Base-by-base conservation (phyloP, 805 yeast species). In the Sungouiella blattae region DNA sequence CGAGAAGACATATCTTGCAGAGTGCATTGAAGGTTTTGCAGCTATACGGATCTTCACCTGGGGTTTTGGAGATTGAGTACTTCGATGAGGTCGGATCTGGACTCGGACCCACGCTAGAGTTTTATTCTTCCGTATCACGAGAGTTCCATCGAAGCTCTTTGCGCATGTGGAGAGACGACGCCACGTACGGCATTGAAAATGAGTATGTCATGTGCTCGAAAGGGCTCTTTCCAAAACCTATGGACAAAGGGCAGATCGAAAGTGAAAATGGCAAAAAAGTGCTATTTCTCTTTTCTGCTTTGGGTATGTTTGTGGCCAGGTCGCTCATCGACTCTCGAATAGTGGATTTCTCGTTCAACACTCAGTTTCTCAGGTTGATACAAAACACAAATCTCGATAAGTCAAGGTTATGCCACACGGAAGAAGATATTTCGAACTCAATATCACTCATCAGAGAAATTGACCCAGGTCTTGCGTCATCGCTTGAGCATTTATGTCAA, bases 11-110 rank as follows among this genome's bases (percentile, higher is more conserved):
- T 45, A 57, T 91, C 17, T 67, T 93, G 32, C 78, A 79, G 43
- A 82, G 93, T 40, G 94, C 95, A 0, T 58, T 84, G 33, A 86
- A 86, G 50, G 83, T 89, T 2, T 64, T 93, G 58, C 82, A 78
- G 28, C 64, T 76, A 32, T 83, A 87, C 55, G 95, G 93, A 0
- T 62, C 84, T 0, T 72, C 81, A n/a, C 88, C 96, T 1, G 83
- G 87, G 18, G 67, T 85, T 4, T 62, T 91, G 15, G 98, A 91
- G 49, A 80, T 93, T 37, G 96, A 89, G 55, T 91, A 84, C 50
- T 78, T 73, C 43, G 88, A 83, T 45, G 98, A 91, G 56, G 96
- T 74, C 5, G 98, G 98, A n/a, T 82, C 96, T 0, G 98, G 98
- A 0, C 63, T 88, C 29, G 98, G 98, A 0, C 98, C 98, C 3